A percentile compares a stretch with the other conserved stretches of the same genome.
Evolutionary conservation across 371 early-diverging fungal species (phyloP).

Genomic region (Rhizopus arrhizus): DNA sequence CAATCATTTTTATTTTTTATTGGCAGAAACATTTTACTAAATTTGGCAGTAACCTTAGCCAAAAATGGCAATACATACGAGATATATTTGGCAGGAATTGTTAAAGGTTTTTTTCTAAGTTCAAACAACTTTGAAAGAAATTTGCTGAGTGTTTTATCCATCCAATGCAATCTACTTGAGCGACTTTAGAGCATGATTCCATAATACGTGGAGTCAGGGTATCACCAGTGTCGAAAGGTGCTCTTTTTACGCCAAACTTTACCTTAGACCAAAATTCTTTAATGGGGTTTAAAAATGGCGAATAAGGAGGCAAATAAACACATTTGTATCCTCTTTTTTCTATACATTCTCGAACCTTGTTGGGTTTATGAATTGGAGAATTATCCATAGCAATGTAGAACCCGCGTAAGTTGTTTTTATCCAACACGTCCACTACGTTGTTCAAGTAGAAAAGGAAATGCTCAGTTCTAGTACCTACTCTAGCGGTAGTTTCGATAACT

Average conservation of each 20-base stretch:
- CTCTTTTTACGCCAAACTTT: background rate
- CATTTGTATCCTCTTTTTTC: constrained; percentile 4
- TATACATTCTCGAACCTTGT: background rate
- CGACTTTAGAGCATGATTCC: background rate
- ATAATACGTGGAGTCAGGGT: constrained; percentile 1
- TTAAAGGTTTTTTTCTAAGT: too few species aligned
- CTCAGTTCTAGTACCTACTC: constrained; percentile 19
- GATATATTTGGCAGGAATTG: too few species aligned
- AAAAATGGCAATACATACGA: too few species aligned
- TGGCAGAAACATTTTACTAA: too few species aligned
- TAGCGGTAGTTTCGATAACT: constrained; percentile 9
- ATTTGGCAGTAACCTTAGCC: too few species aligned
- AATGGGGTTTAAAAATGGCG: too few species aligned
- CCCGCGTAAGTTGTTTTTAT: constrained; percentile 5
- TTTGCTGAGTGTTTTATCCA: constrained; percentile 2
- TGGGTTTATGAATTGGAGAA: constrained; percentile 2
- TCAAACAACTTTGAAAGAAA: background rate
- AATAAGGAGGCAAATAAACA: constrained; percentile 22
- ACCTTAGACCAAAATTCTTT: constrained; percentile 17
- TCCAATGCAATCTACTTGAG: background rate
- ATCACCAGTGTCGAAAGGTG: background rate
- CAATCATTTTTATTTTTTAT: too few species aligned
- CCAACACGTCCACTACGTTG: constrained; percentile 14
- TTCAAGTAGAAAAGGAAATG: constrained; percentile 14
- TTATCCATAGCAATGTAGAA: constrained; percentile 18